phyloP scores from a whole-genome alignment of 2,329 filamentous ascomycete genomes.

The Polychaeton citri region DNA sequence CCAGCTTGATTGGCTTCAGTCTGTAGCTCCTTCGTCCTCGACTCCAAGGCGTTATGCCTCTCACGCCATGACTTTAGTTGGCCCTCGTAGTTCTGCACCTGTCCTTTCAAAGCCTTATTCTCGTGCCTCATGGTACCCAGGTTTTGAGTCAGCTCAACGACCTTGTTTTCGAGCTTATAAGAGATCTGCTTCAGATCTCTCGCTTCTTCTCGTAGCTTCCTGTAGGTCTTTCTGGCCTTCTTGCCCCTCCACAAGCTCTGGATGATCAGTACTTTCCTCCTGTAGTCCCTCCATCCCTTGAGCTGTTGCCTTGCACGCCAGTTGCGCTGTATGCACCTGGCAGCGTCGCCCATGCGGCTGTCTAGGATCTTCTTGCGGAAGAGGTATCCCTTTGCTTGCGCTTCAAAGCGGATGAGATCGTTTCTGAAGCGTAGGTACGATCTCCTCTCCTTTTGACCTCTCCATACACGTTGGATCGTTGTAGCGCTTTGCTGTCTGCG shows the following conservation, averaged over 20 bases:
- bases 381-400: conserved; percentile 81
- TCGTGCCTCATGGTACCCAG: conserved; percentile 84
- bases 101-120: conserved; percentile 77
- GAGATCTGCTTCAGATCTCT: conserved; percentile 98
- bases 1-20: conserved; percentile 95
- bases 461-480: conserved; percentile 90
- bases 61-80: conserved; percentile 96
- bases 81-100: conserved; percentile 90
- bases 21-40: conserved; percentile 83
- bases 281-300: conserved; percentile 73
- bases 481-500: conserved; percentile 78
- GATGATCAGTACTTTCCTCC: conserved; percentile 75
- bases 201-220: conserved; percentile 83
- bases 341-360: conserved; percentile 83
- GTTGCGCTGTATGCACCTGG: conserved; percentile 73
- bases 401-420: conserved; percentile 79
- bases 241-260: conserved; percentile 90
- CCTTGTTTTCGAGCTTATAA: conserved; percentile 99
- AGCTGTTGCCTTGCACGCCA: conserved; percentile 75
- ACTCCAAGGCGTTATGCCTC: conserved; percentile 79
- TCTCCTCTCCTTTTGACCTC: conserved; percentile 80
- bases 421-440: conserved; percentile 63
- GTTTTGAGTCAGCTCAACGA: conserved; percentile 91
- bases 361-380: conserved; percentile 87
- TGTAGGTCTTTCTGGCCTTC: conserved; percentile 69